These are phyloP conservation scores for Prunus yedoensis DNA, from an alignment of 331 rosid genomes.

Conservation along the genomic window DNA sequence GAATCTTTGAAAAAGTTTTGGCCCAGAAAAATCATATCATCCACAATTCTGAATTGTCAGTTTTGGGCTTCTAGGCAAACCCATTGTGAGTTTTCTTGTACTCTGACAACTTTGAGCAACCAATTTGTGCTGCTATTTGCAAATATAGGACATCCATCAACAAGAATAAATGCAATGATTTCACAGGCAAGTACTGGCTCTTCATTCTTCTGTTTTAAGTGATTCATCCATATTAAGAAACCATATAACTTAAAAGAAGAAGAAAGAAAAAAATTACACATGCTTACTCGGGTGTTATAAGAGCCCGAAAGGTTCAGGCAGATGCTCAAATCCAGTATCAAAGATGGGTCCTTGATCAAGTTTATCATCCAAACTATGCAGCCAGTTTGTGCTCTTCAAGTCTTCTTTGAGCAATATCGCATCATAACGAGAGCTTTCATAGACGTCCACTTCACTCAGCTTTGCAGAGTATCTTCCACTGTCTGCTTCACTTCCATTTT, in stretches of 20 bases:
- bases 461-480: constrained; percentile 52
- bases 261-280: constrained; percentile 5
- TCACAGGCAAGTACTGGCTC: constrained; percentile 37
- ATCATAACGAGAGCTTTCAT: constrained; percentile 92
- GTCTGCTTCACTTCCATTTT: constrained; percentile 47
- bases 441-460: constrained; percentile 68
- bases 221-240: constrained; percentile 38
- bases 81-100: not conserved
- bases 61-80: not conserved
- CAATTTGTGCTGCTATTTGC: not conserved
- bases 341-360: constrained; percentile 71
- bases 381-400: constrained; percentile 83
- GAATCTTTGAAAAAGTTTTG: not conserved
- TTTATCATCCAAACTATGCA: constrained; percentile 74
- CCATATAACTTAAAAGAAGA: constrained; percentile 33
- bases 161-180: constrained; percentile 36
- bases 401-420: constrained; percentile 88
- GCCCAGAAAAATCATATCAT: not conserved
- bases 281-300: constrained; percentile 47
- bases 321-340: constrained; percentile 80
- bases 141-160: constrained; percentile 8
- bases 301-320: constrained; percentile 94
- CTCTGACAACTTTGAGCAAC: not conserved
- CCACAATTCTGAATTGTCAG: not conserved
- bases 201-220: constrained; percentile 47